Percentiles rank a stretch among this genome's conserved stretches.
phyloP scores from a whole-genome alignment of 495 filamentous ascomycete species.

The Tuber magnatum region DNA sequence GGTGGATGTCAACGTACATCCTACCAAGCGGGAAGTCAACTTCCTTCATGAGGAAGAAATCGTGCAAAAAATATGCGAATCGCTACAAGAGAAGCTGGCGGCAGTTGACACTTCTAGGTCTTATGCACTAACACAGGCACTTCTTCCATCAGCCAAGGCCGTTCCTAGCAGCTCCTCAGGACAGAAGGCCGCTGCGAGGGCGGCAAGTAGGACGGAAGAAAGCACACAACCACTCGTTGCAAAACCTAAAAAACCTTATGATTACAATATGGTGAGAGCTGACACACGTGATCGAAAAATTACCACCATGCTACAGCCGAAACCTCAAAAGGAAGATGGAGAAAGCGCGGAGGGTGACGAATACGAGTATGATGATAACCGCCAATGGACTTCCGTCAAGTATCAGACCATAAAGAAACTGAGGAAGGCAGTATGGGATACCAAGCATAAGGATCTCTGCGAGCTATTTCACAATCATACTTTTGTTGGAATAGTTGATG shows the following conservation, averaged over 20 bases:
- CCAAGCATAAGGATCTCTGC: constrained; percentile 82
- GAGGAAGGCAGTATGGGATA: constrained; percentile 68
- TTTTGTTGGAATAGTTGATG: constrained; percentile 90
- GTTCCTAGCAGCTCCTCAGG: constrained; percentile 41
- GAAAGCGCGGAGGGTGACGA: constrained; percentile 25
- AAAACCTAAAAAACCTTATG: constrained; percentile 61
- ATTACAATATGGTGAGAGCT: constrained; percentile 84
- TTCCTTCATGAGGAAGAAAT: constrained; percentile 98
- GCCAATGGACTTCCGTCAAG: constrained; percentile 37
- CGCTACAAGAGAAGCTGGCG: constrained; percentile 69
- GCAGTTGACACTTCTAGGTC: constrained; percentile 91
- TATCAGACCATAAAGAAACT: constrained; percentile 72
- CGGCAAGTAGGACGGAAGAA: constrained; percentile 45
- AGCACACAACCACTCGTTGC: constrained; percentile 28
- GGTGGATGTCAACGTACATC: constrained; percentile 97
- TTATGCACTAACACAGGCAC: constrained; percentile 76
- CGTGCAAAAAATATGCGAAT: constrained; percentile 75
- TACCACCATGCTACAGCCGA: constrained; percentile 72
- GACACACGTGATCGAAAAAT: constrained; percentile 90
- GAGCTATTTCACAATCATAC: constrained; percentile 84
- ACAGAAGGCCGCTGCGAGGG: constrained; percentile 37
- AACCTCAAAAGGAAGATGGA: constrained; percentile 35
- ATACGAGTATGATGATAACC: constrained; percentile 40
- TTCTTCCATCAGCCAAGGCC: constrained; percentile 60
- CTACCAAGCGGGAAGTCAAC: constrained; percentile 95